Evolutionary conservation across 352 stramenopile genomes (phyloP).

Genomic region (Phytophthora sp.): DNA sequence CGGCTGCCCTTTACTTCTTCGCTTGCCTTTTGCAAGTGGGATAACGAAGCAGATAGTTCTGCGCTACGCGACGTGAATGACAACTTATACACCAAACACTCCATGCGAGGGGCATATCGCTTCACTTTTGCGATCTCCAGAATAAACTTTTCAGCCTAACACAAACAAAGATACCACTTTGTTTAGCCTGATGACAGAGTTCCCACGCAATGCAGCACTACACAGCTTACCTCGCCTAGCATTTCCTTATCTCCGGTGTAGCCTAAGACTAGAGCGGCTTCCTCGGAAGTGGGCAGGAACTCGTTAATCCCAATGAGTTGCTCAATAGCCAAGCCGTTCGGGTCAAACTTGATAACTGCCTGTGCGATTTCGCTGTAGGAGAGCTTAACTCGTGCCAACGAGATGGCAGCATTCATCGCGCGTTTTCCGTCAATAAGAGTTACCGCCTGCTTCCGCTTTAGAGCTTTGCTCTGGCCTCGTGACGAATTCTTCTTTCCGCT

Average conservation of each 20-base stretch:
- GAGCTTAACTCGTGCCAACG: conserved; percentile 94
- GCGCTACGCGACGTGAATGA: conserved; percentile 73
- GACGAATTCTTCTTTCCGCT: conserved; percentile 55
- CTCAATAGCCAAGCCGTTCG: conserved; percentile 64
- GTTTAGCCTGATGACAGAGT: conserved; percentile 5
- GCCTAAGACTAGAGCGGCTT: conserved; percentile 78
- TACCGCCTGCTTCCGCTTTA: conserved; percentile 86
- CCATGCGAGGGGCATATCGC: conserved; percentile 64
- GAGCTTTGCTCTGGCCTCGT: conserved; percentile 38
- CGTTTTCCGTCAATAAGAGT: conserved; percentile 95
- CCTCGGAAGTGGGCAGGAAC: conserved; percentile 94
- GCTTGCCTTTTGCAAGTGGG: conserved; percentile 89
- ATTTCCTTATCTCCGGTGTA: conserved; percentile 77
- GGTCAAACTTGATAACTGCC: conserved; percentile 72
- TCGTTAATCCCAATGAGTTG: conserved; percentile 92
- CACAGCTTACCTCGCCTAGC: conserved; percentile 67
- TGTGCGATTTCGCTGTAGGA: conserved; percentile 90
- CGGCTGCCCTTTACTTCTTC: conserved; percentile 94
- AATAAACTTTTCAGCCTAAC: conserved; percentile 88
- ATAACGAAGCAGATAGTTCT: conserved; percentile 84
- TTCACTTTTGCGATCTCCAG: conserved; percentile 85
- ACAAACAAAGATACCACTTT: not conserved
- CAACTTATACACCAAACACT: conserved; percentile 86
- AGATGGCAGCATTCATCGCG: conserved; percentile 98
- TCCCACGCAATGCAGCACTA: not conserved